phyloP scores from a whole-genome alignment of 2,329 filamentous ascomycete species.

The Neocatenulostroma microsporum region DNA sequence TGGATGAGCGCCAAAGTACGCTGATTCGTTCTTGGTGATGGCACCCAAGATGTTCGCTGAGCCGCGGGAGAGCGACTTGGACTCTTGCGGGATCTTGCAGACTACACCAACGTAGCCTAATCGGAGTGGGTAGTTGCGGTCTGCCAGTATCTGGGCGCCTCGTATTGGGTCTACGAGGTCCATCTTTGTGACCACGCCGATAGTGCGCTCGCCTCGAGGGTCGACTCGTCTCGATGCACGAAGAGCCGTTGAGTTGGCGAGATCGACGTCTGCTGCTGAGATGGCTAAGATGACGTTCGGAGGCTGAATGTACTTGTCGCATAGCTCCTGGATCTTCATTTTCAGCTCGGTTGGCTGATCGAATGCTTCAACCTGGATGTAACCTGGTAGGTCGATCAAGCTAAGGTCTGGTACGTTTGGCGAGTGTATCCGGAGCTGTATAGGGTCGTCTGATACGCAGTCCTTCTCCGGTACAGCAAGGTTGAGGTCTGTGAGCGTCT shows the following conservation, averaged over 20 bases:
- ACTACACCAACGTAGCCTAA: conserved; percentile 95
- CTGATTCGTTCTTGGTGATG: conserved; percentile 79
- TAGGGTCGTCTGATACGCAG: conserved; percentile 94
- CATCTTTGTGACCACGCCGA: conserved; percentile 99
- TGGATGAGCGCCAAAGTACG: conserved; percentile 79
- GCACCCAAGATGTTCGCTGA: conserved; percentile 69
- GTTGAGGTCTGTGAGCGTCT: conserved; percentile 90
- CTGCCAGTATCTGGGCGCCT: conserved; percentile 69
- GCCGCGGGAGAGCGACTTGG: conserved; percentile 64
- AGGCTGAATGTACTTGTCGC: conserved; percentile 94
- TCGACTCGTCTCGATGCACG: conserved; percentile 86
- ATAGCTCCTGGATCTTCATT: conserved; percentile 90
- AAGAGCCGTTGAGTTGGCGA: conserved; percentile 91
- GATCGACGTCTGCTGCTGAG: conserved; percentile 91
- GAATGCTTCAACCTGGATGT: conserved; percentile 89
- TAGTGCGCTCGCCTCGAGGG: conserved; percentile 87
- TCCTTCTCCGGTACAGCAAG: conserved; percentile 81
- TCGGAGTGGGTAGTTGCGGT: conserved; percentile 90
- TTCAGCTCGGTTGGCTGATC: conserved; percentile 89
- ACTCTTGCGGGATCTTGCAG: conserved; percentile 63
- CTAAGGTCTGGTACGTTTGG: conserved; percentile 92
- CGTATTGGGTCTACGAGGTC: conserved; percentile 81
- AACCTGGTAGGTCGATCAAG: conserved; percentile 90
- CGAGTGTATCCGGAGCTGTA: conserved; percentile 91
- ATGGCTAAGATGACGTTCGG: conserved; percentile 97